Evolutionary conservation across 257 asterid species (phyloP), one percentile per base, ranked within the genome.

Genomic region (Thymus mandschuricus): DNA sequence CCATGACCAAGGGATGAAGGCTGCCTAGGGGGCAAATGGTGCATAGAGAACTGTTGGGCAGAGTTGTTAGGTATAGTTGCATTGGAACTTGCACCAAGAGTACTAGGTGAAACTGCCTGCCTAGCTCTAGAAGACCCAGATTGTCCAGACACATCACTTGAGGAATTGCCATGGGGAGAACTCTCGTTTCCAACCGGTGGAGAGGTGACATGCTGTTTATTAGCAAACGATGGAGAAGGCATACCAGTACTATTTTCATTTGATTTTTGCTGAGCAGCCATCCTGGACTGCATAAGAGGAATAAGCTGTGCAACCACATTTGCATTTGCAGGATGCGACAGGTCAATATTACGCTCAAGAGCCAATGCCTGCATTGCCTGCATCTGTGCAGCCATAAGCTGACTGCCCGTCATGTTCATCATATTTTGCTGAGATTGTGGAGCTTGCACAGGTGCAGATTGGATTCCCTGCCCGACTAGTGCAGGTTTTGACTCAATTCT

Each of bases 361-460:
- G 97, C 99, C 84, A 92, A 78, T 64, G 96, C 96, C 82, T 94
- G 96, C 79, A 90, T 78, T 52, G 96, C 90, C 76, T 91, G 99
- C 97, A 90, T 80, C 78, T 88, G 97, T 58, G 96, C 95, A 74
- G 95, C 97, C 88, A 92, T 79, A 69, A 85, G 76, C 50, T 81
- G 86, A 73, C 81, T 92, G 83, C 79, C 86, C 4, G 86, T 45
- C 84, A 87, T 83, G 82, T 69, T 87, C 84, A 77, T 86, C 62
- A 88, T 76, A 71, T 79, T 84, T 72, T 88, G 97, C 81, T 86
- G 97, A 27, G 89, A 66, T 41, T 83, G 95, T 64, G 82, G 86
- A 30, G 87, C 89, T 78, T 72, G 86, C 83, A 83, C 72, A n/a
- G 83, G 71, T 58, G 79, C 78, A 40, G 80, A 8, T 8, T 86